Conservation (phyloP, 176 grass and related monocot genomes). For the Oryza brachyantha region DNA sequence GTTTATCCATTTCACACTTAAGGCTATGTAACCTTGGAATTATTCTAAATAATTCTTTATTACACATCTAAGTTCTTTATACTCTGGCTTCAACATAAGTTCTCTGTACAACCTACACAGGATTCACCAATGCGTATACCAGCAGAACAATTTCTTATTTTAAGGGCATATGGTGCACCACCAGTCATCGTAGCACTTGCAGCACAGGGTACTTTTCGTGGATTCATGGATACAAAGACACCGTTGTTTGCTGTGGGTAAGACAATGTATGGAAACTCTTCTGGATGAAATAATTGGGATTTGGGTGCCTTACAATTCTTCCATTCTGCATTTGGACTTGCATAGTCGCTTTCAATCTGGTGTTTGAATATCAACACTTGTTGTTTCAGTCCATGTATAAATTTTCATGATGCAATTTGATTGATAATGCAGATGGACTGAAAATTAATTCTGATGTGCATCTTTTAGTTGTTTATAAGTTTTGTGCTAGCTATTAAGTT, state of each 20-base stretch:
- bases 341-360: background rate
- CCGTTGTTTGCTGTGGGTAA: constrained; percentile 87
- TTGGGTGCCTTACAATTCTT: background rate
- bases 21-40: background rate
- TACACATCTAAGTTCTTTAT: background rate
- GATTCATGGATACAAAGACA: constrained; percentile 91
- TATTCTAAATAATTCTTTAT: background rate
- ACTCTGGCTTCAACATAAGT: background rate
- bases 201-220: constrained; percentile 92
- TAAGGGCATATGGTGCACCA: constrained; percentile 84
- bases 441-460: background rate
- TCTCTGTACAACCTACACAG: constrained; percentile 32
- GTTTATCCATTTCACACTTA: background rate
- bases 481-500: background rate
- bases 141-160: constrained; percentile 85
- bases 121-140: constrained; percentile 84
- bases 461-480: background rate
- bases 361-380: background rate
- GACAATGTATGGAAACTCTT: constrained; percentile 4
- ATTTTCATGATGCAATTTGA: background rate
- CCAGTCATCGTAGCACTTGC: constrained; percentile 89
- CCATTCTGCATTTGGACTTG: too few species aligned
- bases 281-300: background rate
- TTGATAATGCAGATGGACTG: background rate
- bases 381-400: background rate